phyloP scores from a whole-genome alignment of 169 alveolate species.

The Babesia gibsoni region DNA sequence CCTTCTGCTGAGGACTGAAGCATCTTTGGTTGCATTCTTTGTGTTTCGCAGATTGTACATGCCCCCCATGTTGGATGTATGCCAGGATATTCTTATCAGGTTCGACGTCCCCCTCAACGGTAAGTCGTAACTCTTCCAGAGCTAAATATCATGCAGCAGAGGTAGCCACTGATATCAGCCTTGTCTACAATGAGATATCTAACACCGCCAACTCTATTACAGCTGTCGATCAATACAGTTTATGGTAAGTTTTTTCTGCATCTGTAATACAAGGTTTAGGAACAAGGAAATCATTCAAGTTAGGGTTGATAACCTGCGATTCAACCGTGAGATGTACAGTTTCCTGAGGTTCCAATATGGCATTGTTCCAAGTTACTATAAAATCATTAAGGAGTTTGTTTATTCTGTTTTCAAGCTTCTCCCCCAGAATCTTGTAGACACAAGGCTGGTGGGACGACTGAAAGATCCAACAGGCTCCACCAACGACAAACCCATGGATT shows the following conservation, averaged over 20 bases:
- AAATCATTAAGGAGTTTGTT: constrained; percentile 38
- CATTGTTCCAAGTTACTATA: constrained; percentile 44
- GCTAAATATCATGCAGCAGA: not conserved
- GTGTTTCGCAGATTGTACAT: constrained; percentile 47
- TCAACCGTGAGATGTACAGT: constrained; percentile 36
- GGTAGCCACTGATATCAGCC: not conserved
- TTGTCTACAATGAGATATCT: constrained; percentile 38
- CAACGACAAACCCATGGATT: constrained; percentile 62
- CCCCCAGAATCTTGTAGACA: constrained; percentile 36
- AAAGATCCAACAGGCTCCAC: constrained; percentile 1
- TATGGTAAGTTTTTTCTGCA: not conserved
- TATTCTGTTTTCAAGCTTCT: constrained; percentile 27
- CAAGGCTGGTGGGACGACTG: not conserved
- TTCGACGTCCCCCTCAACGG: constrained; percentile 21
- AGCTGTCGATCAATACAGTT: constrained; percentile 14
- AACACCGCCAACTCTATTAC: constrained; percentile 52
- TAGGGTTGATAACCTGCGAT: constrained; percentile 43
- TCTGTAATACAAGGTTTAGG: not conserved
- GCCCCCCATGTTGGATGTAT: constrained; percentile 59
- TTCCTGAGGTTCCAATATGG: constrained; percentile 11
- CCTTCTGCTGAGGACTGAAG: constrained; percentile 19
- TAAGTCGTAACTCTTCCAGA: not conserved
- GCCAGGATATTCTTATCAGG: constrained; percentile 46
- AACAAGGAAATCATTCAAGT: constrained; percentile 50
- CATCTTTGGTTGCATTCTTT: constrained; percentile 27